Conservation (phyloP, 75 land plant genomes). For the Pinus tabuliformis region DNA sequence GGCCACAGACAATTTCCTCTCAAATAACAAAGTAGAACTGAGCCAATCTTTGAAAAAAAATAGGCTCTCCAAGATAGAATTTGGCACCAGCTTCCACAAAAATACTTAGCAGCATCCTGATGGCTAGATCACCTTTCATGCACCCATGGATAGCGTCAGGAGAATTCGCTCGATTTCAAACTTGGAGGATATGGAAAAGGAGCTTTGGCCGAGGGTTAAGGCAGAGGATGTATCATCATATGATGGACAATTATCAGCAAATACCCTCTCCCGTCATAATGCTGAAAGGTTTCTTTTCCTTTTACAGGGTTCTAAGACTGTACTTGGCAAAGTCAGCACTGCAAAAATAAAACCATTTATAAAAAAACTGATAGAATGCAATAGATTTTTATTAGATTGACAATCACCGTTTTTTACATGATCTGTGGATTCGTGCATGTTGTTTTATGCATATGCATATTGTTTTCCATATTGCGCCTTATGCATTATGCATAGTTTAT, state of each 20-base stretch:
- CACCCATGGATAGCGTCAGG: constrained; percentile 16
- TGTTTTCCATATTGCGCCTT: no score
- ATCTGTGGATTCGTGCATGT: no score
- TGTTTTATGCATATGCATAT: no score
- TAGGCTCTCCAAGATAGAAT: background rate
- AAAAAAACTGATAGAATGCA: no score
- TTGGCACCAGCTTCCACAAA: background rate
- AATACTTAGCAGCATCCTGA: constrained; percentile 8
- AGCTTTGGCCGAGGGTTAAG: constrained; percentile 14
- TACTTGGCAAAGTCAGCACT: no score
- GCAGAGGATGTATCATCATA: constrained; percentile 4
- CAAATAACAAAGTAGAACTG: background rate
- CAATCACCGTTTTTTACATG: no score
- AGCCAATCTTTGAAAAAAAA: background rate
- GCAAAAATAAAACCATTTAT: no score
- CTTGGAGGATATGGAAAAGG: constrained; percentile 11
- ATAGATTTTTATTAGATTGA: no score
- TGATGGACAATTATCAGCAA: constrained; percentile 18
- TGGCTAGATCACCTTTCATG: constrained; percentile 13
- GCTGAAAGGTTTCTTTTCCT: constrained; percentile 29
- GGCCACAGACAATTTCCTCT: background rate
- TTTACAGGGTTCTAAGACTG: constrained; percentile 19
- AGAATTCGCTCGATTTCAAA: constrained; percentile 19
- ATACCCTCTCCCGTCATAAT: constrained; percentile 13
- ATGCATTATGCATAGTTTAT: no score